Evolutionary conservation across 2,329 filamentous ascomycete species (phyloP).

Genomic region (Lecanicillium sp.): DNA sequence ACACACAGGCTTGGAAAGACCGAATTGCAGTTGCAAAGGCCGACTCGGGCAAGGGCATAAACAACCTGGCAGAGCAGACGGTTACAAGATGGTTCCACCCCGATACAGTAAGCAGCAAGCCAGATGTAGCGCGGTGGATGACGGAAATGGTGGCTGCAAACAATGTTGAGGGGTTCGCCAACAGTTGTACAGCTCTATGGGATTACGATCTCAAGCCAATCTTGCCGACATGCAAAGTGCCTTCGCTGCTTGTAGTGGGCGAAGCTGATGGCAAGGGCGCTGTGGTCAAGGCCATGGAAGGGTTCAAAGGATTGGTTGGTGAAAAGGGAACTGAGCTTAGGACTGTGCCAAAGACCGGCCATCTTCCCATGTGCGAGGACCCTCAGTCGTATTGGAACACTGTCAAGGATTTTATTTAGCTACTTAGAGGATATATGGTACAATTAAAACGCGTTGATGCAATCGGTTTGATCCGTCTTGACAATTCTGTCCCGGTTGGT

Average conservation of each 20-base stretch:
- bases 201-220: constrained; percentile 56
- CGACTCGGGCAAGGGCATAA: constrained; percentile 50
- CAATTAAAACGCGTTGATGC: constrained; percentile 7
- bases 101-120: constrained; percentile 31
- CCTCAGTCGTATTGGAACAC: constrained; percentile 59
- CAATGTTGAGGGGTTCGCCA: constrained; percentile 59
- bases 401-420: constrained; percentile 48
- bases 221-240: constrained; percentile 46
- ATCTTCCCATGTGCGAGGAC: constrained; percentile 78
- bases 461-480: constrained; percentile 19
- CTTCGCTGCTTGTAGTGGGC: constrained; percentile 63
- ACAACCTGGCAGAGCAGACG: constrained; percentile 59
- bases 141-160: constrained; percentile 63
- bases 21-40: constrained; percentile 59
- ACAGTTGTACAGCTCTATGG: constrained; percentile 62
- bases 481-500: constrained; percentile 16
- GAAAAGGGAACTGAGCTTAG: constrained; percentile 47
- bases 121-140: constrained; percentile 44
- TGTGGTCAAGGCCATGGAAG: constrained; percentile 71
- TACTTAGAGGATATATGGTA: too few species aligned
- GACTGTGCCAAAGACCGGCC: constrained; percentile 62
- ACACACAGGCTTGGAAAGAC: constrained; percentile 72
- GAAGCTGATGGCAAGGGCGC: constrained; percentile 62
- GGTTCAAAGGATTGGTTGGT: constrained; percentile 55
- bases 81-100: constrained; percentile 74